These are phyloP conservation scores for Aspergillus sp. DNA, from an alignment of 2,329 filamentous ascomycete genomes.

Conservation along the genomic window DNA sequence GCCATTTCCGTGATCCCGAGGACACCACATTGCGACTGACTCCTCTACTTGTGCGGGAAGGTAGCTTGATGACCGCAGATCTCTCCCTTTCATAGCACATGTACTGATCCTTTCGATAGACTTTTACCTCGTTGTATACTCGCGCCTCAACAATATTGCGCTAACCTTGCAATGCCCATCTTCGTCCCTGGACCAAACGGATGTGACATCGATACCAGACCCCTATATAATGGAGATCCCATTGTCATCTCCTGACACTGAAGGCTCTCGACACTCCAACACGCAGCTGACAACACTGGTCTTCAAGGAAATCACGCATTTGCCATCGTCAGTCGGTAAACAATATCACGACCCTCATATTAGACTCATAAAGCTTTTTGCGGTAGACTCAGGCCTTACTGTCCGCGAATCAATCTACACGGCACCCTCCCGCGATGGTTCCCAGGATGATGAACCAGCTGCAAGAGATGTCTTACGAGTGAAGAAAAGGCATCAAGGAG, in stretches of 20 bases:
- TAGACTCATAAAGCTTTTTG: conserved; percentile 41
- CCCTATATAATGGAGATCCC: conserved; percentile 38
- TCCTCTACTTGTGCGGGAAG: conserved; percentile 33
- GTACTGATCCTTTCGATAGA: conserved; percentile 29
- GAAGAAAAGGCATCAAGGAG: conserved; percentile 23
- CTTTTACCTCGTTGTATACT: conserved; percentile 44
- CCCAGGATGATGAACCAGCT: conserved; percentile 14
- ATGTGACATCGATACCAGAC: conserved; percentile 32
- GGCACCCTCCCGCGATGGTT: conserved; percentile 15
- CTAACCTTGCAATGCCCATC: conserved; percentile 36
- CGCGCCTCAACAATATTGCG: conserved; percentile 39
- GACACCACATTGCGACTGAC: conserved; percentile 54
- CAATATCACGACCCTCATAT: conserved; percentile 23
- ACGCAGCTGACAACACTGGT: conserved; percentile 34
- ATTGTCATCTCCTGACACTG: conserved; percentile 12
- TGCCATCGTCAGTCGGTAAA: conserved; percentile 18
- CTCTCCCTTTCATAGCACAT: neutral
- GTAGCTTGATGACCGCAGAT: conserved; percentile 27
- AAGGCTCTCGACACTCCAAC: conserved; percentile 12
- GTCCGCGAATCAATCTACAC: conserved; percentile 40
- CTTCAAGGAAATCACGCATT: conserved; percentile 36
- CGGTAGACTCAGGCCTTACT: conserved; percentile 34
- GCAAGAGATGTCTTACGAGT: conserved; percentile 26
- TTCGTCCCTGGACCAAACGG: conserved; percentile 23
- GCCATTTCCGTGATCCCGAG: conserved; percentile 57